Evolutionary conservation across 2,329 filamentous ascomycete genomes (phyloP), one percentile per base, ranked within the genome.

Genomic region (Ceratocystis colombiana): DNA sequence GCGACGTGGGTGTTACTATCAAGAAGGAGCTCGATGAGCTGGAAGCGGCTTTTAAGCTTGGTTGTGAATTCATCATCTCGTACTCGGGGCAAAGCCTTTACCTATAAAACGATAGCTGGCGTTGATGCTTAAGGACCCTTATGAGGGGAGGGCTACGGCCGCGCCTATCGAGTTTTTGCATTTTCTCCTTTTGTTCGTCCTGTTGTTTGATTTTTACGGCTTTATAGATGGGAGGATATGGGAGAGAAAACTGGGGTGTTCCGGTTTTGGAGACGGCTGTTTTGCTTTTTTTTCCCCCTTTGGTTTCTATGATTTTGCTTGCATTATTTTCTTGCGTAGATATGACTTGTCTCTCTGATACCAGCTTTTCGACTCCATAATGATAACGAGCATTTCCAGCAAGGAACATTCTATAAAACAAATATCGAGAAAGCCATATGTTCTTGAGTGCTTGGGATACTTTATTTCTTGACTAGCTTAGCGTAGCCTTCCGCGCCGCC

Each of bases 31-130:
- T 97, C 62, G 73, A 76, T 20, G 83, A 84, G 30, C 80, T 89
- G 68, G 89, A 92, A 68, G 76, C 79, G 64, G 82, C 84, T 12
- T 81, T 78, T 7, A 80, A 82, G 59, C 75, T 96, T 61, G 93
- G 92, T 0, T 95, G 90, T 73, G 84, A 88, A 70, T 96, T 95
- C 75, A 77, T 88, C 44, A 79, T 96, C 61, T 87, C 89, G 12
- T 78, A 79, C 70, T 78, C 81, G 62, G 89, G 89, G 2, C 83
- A 88, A 74, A 81, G 79, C 67, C 75, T 84, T 62, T 78, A 78
- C 67, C 73, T 85, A 17, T 84, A 71, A 22, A 28, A 20, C 20
- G 25, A 28, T 10, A 15, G 22, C 25, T 5, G 48, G 41, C 1
- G 22, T 37, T 37, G 62, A 33, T 10, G n/a, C 30, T 41, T 15